Evolutionary conservation across 2,329 filamentous ascomycete species (phyloP).

Genomic region (Neofusicoccum kwambonambiense): DNA sequence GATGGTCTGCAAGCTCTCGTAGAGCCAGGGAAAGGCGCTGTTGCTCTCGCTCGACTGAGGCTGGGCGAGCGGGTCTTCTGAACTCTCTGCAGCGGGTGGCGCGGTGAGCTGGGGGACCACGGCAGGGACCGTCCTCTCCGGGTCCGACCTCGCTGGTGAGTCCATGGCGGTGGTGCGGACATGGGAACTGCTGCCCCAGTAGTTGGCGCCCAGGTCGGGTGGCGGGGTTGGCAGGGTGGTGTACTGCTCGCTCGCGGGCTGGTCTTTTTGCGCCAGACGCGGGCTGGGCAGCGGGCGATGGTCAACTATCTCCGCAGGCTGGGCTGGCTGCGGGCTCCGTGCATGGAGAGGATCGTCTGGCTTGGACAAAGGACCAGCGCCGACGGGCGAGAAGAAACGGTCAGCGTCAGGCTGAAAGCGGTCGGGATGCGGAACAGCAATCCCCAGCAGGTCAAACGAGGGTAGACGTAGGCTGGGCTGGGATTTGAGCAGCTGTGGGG

Average conservation of each 20-base stretch:
- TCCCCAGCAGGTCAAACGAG: slow-evolving; percentile 54
- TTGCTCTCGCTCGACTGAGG: not conserved
- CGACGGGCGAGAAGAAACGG: slow-evolving; percentile 32
- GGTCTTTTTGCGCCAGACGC: not conserved
- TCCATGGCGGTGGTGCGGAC: slow-evolving; percentile 36
- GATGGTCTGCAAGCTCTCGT: slow-evolving; percentile 31
- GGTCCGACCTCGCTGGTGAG: slow-evolving; percentile 41
- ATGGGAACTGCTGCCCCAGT: slow-evolving; percentile 40
- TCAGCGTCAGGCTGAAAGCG: slow-evolving; percentile 28
- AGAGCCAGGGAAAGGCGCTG: slow-evolving; percentile 32
- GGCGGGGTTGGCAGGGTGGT: slow-evolving; percentile 48
- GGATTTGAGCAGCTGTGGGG: slow-evolving; percentile 5
- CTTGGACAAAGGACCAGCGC: slow-evolving; percentile 38
- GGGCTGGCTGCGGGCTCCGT: slow-evolving; percentile 32
- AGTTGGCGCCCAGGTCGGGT: slow-evolving; percentile 41
- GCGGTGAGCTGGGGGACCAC: slow-evolving; percentile 1
- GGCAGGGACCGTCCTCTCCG: slow-evolving; percentile 22
- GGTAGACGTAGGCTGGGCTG: slow-evolving; percentile 47
- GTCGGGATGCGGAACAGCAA: slow-evolving; percentile 48
- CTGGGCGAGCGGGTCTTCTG: slow-evolving; percentile 21
- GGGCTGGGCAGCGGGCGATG: slow-evolving; percentile 4
- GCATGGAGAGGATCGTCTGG: slow-evolving; percentile 42
- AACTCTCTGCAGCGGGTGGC: slow-evolving; percentile 13
- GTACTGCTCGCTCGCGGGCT: slow-evolving; percentile 23
- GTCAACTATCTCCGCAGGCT: slow-evolving; percentile 1